Evolutionary conservation across 2,329 filamentous ascomycete genomes (phyloP), one percentile per base, ranked within the genome.

Genomic region (Pseudopyricularia javanii): DNA sequence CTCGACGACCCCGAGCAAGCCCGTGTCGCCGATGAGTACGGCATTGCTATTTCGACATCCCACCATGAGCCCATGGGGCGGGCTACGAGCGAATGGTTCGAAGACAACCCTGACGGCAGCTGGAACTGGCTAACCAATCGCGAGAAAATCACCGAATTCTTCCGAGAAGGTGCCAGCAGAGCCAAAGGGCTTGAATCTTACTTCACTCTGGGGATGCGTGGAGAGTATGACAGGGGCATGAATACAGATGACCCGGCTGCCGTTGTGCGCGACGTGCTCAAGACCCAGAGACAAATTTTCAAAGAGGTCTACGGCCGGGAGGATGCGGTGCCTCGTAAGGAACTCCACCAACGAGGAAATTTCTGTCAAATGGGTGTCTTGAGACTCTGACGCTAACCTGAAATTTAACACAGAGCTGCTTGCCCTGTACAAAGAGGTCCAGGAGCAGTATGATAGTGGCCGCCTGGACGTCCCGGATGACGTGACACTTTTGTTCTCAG

Each of bases 41-140:
- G 82, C 40, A 79, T 89, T 54, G 83, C 88, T 1, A 79, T 89
- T 62, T 83, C 83, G 3, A 84, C 81, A 7, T 85, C 80, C 9
- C 86, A 89, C 64, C 87, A 80, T 1, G 85, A 89, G 64, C 86
- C 85, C 1, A 79, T 89, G 76, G 76, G 77, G 73, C 71, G 77
- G 9, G 76, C 77, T 0, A 74, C 78, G 51, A 80, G 79, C 56
- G 78, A 81, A 65, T 80, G 78, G 49, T 50, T 50, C 32, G 48
- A 28, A 8, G 48, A 37, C 12, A 50, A 50, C 11, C 32, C 48
- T n/a, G 48, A 50, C 11, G 48, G 48, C 32, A 50, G 48, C 20
- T 50, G 48, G 48, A 34, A 50, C 20, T 50, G 30, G 30, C 1
- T 22, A 5, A 50, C 30, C 11, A 50, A 50, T 24, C 34, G 17